Conservation (phyloP, 2,329 filamentous ascomycete genomes). For the Nemania sp. region DNA sequence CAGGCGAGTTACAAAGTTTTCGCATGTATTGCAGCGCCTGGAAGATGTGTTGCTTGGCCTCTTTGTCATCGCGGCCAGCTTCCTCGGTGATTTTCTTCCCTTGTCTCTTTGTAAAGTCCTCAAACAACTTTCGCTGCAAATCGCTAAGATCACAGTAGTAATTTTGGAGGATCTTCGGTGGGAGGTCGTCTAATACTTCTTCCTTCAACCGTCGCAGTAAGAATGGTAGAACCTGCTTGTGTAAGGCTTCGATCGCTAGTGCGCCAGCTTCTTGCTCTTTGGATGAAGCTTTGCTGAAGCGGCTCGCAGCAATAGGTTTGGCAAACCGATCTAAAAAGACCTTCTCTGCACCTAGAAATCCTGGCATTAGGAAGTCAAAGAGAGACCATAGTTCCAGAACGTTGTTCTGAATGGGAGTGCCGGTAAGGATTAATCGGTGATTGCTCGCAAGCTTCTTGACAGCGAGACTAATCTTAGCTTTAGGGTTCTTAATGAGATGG, state of each 20-base stretch:
- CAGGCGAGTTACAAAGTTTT: conserved; percentile 96
- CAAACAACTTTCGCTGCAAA: conserved; percentile 90
- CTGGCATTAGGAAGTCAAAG: conserved; percentile 99
- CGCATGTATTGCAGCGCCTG: conserved; percentile 99
- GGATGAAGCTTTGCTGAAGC: conserved; percentile 95
- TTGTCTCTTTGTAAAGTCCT: conserved; percentile 94
- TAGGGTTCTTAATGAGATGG: conserved; percentile 98
- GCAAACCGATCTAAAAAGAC: conserved; percentile 96
- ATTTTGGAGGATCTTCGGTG: conserved; percentile 97
- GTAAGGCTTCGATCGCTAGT: conserved; percentile 93
- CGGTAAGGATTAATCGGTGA: conserved; percentile 92
- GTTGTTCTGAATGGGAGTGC: conserved; percentile 98
- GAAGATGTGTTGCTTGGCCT: conserved; percentile 98
- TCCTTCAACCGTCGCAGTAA: conserved; percentile 94
- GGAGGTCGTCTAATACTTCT: conserved; percentile 93
- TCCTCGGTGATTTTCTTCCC: conserved; percentile 85
- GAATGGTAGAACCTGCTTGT: conserved; percentile 98
- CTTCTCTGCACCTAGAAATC: conserved; percentile 91
- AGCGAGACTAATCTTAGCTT: conserved; percentile 91
- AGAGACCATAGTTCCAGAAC: conserved; percentile 93
- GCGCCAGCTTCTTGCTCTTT: conserved; percentile 98
- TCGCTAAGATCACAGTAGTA: conserved; percentile 99
- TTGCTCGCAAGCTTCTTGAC: conserved; percentile 91
- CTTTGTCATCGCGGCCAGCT: conserved; percentile 83
- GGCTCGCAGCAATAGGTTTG: conserved; percentile 91